Evolutionary conservation across 2,329 filamentous ascomycete genomes (phyloP).

Genomic region (Colletotrichum horii): DNA sequence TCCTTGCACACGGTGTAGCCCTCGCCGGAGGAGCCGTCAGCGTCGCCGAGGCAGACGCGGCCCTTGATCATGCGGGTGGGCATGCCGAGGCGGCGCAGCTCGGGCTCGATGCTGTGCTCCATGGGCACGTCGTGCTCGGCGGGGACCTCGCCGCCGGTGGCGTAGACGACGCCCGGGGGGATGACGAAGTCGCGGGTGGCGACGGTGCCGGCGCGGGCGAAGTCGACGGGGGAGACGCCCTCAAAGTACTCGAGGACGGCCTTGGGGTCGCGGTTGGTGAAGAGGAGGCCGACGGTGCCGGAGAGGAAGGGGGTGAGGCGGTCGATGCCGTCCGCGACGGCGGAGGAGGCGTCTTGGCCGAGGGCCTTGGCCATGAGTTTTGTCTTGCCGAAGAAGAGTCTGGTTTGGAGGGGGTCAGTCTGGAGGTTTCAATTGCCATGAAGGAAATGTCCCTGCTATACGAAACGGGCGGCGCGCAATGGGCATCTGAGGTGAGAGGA

Average conservation of each 20-base stretch:
- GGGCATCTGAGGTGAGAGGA: background rate
- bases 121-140: conserved; percentile 84
- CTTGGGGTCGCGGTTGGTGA: conserved; percentile 77
- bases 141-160: conserved; percentile 79
- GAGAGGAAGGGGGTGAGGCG: conserved; percentile 71
- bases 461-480: background rate
- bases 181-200: conserved; percentile 80
- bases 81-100: conserved; percentile 86
- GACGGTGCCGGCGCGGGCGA: conserved; percentile 82
- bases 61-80: conserved; percentile 90
- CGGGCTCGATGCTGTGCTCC: conserved; percentile 88
- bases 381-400: conserved; percentile 98
- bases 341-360: conserved; percentile 77
- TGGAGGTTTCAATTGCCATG: background rate
- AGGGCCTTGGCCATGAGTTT: conserved; percentile 98
- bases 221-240: conserved; percentile 78
- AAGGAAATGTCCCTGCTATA: background rate
- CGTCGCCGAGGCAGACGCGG: conserved; percentile 75
- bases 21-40: conserved; percentile 48
- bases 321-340: conserved; percentile 80
- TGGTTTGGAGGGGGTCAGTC: conserved; percentile 36
- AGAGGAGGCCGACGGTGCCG: conserved; percentile 88
- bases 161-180: conserved; percentile 82
- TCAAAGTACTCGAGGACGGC: conserved; percentile 77
- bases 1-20: conserved; percentile 83